Conservation (phyloP, 441 rosid genomes). For the Omphalea diandra region DNA sequence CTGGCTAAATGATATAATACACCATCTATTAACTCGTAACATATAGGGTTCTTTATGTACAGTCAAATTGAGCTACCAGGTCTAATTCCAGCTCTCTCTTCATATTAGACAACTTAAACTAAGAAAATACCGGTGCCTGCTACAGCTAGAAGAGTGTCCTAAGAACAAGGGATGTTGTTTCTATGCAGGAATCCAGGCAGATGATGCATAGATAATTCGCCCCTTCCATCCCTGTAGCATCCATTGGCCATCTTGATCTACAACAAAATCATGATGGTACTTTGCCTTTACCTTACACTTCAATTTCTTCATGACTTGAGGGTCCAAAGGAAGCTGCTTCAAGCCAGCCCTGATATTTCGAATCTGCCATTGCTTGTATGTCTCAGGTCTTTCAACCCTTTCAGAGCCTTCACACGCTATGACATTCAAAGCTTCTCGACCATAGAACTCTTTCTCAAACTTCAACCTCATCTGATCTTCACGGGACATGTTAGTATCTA, state of each 20-base stretch:
- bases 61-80: conserved; percentile 4
- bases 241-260: conserved; percentile 74
- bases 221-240: conserved; percentile 98
- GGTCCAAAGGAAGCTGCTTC: conserved; percentile 52
- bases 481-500: conserved; percentile 29
- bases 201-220: conserved; percentile 66
- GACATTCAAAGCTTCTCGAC: conserved; percentile 45
- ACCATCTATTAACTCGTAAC: not conserved
- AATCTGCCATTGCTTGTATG: conserved; percentile 84
- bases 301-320: conserved; percentile 42
- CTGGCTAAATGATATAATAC: not conserved
- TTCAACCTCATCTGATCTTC: conserved; percentile 50
- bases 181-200: conserved; percentile 57
- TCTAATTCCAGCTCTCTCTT: not conserved
- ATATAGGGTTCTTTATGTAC: not conserved
- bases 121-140: not conserved
- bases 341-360: conserved; percentile 69
- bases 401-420: conserved; percentile 58
- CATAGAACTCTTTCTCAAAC: conserved; percentile 46
- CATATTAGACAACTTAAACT: not conserved
- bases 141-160: not conserved
- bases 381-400: conserved; percentile 78
- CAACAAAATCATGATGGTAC: conserved; percentile 48
- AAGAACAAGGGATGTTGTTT: not conserved
- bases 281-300: conserved; percentile 33